These are phyloP conservation scores for Stenogyne calaminthoides DNA, from an alignment of 305 asterid species.

Conservation along the genomic window DNA sequence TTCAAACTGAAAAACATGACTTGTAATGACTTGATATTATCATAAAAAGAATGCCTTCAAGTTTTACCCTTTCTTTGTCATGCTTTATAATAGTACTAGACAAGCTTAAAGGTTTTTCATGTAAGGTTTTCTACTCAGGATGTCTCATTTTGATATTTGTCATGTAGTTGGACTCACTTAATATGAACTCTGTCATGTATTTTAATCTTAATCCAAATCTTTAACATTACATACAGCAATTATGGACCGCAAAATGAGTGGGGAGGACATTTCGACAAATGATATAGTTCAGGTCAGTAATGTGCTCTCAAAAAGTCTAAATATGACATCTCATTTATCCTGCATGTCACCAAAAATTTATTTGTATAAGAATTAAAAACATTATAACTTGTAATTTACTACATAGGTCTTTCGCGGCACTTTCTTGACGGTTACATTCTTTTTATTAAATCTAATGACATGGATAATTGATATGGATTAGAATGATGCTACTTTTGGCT, in stretches of 20 bases:
- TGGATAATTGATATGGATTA: neutral
- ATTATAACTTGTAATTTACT: constrained; percentile 11
- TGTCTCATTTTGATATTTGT: constrained; percentile 23
- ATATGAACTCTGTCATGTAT: constrained; percentile 31
- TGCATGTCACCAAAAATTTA: neutral
- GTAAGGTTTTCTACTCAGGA: constrained; percentile 16
- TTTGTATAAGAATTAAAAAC: neutral
- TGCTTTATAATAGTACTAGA: constrained; percentile 13
- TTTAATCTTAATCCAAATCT: constrained; percentile 36
- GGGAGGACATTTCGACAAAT: constrained; percentile 72
- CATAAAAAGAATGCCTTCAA: neutral
- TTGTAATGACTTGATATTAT: constrained; percentile 1
- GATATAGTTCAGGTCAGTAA: constrained; percentile 81
- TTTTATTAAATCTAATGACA: constrained; percentile 11
- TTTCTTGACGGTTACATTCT: constrained; percentile 10
- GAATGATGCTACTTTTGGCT: constrained; percentile 19
- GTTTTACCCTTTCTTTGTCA: neutral
- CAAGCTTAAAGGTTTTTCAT: constrained; percentile 9
- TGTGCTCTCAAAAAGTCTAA: constrained; percentile 23
- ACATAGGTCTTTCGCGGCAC: constrained; percentile 11
- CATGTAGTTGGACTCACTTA: constrained; percentile 25
- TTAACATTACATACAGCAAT: constrained; percentile 63
- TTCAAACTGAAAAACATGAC: neutral
- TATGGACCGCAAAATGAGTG: constrained; percentile 83
- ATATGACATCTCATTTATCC: constrained; percentile 18